phyloP scores from a whole-genome alignment of 2,329 filamentous ascomycete genomes.

The Westerdykella aurantiaca region DNA sequence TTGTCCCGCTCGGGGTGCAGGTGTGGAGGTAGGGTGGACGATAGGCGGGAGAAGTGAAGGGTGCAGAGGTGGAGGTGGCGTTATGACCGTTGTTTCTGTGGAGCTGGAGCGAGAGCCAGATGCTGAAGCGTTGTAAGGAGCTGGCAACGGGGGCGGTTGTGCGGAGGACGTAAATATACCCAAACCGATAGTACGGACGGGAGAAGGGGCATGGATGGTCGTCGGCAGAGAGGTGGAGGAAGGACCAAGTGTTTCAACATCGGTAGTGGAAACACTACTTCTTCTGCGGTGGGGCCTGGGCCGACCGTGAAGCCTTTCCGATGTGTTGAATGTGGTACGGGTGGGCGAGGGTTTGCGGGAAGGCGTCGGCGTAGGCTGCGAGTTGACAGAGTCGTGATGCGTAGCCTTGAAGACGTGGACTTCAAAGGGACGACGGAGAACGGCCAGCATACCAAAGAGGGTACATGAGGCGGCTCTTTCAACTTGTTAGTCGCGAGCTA shows the following conservation, averaged over 20 bases:
- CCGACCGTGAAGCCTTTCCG: constrained; percentile 10
- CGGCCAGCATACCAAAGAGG: constrained; percentile 30
- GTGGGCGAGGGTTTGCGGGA: constrained; percentile 17
- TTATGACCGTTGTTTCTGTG: constrained; percentile 3
- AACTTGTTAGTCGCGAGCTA: constrained; percentile 1
- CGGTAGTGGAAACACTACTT: constrained; percentile 17
- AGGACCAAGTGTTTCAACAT: constrained; percentile 23
- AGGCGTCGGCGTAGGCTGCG: constrained; percentile 11
- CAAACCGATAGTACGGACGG: constrained; percentile 14
- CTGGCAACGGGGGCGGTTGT: constrained; percentile 24
- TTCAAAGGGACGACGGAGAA: constrained; percentile 34
- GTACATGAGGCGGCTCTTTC: constrained; percentile 26
- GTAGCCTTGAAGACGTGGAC: constrained; percentile 26
- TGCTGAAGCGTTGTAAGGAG: constrained; percentile 13
- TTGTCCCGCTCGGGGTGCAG: background rate
- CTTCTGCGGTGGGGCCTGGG: constrained; percentile 14
- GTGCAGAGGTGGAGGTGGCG: constrained; percentile 10
- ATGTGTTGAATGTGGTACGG: constrained; percentile 10
- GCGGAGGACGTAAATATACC: constrained; percentile 26
- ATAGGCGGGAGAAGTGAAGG: no score
- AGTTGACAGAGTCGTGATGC: constrained; percentile 4
- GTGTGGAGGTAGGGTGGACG: constrained; percentile 7
- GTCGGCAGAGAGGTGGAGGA: constrained; percentile 13
- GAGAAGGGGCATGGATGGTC: constrained; percentile 16
- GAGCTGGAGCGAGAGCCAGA: constrained; percentile 9